Evolutionary conservation across 2,329 filamentous ascomycete genomes (phyloP).

Genomic region (Penicillium decumbens): DNA sequence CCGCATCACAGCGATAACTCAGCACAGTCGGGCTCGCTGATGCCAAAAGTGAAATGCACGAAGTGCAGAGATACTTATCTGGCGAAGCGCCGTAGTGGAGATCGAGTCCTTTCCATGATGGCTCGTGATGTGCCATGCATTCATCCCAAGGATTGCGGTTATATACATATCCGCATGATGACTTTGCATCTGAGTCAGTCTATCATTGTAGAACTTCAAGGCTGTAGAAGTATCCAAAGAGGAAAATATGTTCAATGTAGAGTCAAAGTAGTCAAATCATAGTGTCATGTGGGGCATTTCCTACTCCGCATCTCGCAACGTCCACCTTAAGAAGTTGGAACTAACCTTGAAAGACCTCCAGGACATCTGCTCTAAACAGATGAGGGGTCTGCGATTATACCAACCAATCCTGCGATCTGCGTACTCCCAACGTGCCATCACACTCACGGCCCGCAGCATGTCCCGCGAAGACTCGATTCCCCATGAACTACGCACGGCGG

Average conservation of each 20-base stretch:
- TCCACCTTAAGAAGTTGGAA: not conserved
- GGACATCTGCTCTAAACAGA: not conserved
- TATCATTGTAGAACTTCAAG: not conserved
- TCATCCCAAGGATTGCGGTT: not conserved
- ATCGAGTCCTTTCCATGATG: not conserved
- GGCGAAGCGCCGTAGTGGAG: constrained; percentile 14
- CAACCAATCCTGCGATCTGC: constrained; percentile 9
- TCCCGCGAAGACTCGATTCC: constrained; percentile 38
- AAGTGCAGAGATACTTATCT: not conserved
- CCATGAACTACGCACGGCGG: constrained; percentile 69
- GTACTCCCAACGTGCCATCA: constrained; percentile 1
- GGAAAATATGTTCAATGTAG: not conserved
- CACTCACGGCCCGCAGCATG: constrained; percentile 19
- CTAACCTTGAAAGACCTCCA: not conserved
- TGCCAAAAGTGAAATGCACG: not conserved
- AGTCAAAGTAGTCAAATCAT: not conserved
- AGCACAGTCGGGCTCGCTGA: constrained; percentile 2
- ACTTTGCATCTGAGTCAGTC: not conserved
- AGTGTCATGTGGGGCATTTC: not conserved
- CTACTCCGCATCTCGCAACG: not conserved
- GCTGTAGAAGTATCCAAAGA: not conserved
- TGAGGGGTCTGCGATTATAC: constrained; percentile 12
- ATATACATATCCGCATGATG: not conserved
- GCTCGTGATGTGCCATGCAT: not conserved
- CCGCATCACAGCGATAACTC: constrained; percentile 10